phyloP scores from a whole-genome alignment of 805 yeast species.

The Priceomyces castillae region DNA sequence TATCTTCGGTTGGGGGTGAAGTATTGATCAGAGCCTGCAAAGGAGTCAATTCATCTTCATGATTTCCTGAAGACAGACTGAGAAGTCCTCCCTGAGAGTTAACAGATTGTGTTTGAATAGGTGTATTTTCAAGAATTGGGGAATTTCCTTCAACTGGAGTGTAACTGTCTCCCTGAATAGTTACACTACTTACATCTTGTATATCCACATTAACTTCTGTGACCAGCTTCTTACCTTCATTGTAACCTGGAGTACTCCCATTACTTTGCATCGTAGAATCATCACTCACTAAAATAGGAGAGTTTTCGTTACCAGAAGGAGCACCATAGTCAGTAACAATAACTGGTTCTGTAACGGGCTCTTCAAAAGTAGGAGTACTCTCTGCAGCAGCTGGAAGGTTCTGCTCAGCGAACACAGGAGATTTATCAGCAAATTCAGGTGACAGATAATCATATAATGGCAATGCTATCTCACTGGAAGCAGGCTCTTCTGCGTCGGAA shows the following conservation, averaged over 20 bases:
- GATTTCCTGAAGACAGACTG: slow-evolving; percentile 1
- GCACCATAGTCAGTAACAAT: neutral
- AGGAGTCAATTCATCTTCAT: slow-evolving; percentile 3
- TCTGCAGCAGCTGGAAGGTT: no score
- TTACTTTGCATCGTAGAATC: slow-evolving; percentile 1
- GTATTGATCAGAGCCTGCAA: slow-evolving; percentile 5
- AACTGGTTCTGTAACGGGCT: neutral
- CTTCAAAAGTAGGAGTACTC: no score
- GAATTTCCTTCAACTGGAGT: no score
- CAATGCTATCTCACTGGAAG: neutral
- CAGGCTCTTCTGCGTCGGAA: neutral
- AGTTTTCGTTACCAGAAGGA: neutral
- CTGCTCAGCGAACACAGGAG: neutral
- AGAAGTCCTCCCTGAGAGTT: neutral
- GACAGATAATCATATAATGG: neutral
- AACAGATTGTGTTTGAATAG: neutral
- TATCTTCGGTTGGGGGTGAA: slow-evolving; percentile 3
- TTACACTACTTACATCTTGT: neutral
- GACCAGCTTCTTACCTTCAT: neutral
- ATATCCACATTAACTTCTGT: neutral
- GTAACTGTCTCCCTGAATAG: neutral
- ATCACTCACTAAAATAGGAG: slow-evolving; percentile 2
- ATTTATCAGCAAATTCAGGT: neutral
- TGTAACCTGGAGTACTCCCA: neutral
- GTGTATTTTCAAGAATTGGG: neutral